Conservation (phyloP, 2,329 filamentous ascomycete species). For the Fusarium udum region DNA sequence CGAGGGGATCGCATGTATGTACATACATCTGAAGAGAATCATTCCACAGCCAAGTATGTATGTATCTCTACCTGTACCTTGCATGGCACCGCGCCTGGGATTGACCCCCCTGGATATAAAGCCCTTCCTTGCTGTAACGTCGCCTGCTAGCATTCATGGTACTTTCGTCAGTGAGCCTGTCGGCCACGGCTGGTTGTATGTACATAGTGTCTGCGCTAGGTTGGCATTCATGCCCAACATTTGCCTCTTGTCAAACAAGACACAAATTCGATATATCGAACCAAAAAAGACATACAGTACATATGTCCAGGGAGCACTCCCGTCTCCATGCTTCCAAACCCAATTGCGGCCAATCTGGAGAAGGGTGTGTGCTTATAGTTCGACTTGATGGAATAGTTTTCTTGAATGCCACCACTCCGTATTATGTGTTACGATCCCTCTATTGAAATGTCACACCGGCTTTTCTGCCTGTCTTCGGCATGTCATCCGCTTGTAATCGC, state of each 20-base stretch:
- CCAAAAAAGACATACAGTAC: neutral
- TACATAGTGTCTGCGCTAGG: slow-evolving; percentile 3
- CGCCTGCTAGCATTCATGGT: slow-evolving; percentile 25
- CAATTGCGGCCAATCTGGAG: neutral
- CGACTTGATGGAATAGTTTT: neutral
- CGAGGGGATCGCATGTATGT: slow-evolving; percentile 30
- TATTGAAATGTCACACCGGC: neutral
- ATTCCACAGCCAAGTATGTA: neutral
- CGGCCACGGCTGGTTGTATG: slow-evolving; percentile 7
- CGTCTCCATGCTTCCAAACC: neutral
- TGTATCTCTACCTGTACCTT: slow-evolving; percentile 18
- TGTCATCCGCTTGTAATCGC: neutral
- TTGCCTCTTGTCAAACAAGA: slow-evolving; percentile 25
- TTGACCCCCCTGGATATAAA: slow-evolving; percentile 7
- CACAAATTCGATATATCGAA: slow-evolving; percentile 10
- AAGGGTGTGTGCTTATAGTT: neutral
- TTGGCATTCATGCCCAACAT: slow-evolving; percentile 36
- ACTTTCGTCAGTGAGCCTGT: slow-evolving; percentile 26
- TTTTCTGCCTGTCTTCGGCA: neutral
- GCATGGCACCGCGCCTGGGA: slow-evolving; percentile 1
- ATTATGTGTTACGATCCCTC: neutral
- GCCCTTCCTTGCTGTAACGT: slow-evolving; percentile 22
- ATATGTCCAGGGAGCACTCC: neutral
- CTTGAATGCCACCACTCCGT: neutral
- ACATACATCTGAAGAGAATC: slow-evolving; percentile 10